Evolutionary conservation across 2,329 filamentous ascomycete genomes (phyloP).

Genomic region (Coleophoma cylindrospora): DNA sequence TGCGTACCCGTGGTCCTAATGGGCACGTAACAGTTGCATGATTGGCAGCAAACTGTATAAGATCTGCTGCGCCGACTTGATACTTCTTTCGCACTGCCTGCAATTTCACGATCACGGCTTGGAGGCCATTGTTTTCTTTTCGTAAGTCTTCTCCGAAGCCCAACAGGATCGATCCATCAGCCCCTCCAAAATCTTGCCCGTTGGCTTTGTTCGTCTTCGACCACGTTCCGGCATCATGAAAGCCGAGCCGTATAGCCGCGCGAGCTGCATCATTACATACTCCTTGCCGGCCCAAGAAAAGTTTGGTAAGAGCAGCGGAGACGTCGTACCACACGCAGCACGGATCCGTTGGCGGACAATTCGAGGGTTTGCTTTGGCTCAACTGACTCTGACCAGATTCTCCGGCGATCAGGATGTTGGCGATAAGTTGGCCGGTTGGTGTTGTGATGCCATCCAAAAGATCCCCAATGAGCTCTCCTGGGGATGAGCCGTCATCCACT

Average conservation of each 20-base stretch:
- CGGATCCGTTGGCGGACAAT: not conserved
- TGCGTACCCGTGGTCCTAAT: not conserved
- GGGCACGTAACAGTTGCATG: not conserved
- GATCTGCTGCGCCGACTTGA: not conserved
- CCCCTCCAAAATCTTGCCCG: not conserved
- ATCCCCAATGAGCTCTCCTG: not conserved
- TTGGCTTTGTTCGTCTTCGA: not conserved
- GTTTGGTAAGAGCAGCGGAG: not conserved
- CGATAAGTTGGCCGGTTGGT: not conserved
- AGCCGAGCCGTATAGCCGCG: not conserved
- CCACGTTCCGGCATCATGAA: not conserved
- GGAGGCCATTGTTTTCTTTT: not conserved
- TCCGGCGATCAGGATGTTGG: not conserved
- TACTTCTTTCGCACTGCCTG: not conserved
- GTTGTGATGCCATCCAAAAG: not conserved
- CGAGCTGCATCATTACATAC: not conserved
- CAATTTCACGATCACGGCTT: not conserved
- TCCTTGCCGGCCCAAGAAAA: not conserved
- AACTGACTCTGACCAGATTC: not conserved
- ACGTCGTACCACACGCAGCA: not conserved
- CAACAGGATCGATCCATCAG: not conserved
- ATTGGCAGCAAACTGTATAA: not conserved
- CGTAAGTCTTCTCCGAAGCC: not conserved
- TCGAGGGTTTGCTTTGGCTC: not conserved
- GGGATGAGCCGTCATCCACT: not conserved